A percentile compares a stretch with the other conserved stretches of the same genome.
Evolutionary conservation across 805 yeast genomes (phyloP).

Genomic region (Diddensiella transvaalensis): DNA sequence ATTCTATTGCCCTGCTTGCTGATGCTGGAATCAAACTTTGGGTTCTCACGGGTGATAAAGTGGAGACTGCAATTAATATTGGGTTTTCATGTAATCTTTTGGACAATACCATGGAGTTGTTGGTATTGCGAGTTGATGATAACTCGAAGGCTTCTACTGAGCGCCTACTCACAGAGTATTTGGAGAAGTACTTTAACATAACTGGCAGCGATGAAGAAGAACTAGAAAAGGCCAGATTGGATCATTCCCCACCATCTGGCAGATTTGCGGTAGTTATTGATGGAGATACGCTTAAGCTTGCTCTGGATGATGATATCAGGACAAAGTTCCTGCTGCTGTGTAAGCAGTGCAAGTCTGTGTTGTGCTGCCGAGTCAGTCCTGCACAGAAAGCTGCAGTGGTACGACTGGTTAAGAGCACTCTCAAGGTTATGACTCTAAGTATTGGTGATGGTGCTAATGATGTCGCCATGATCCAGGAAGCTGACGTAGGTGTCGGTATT

Average conservation of each 20-base stretch:
- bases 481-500: constrained; percentile 80
- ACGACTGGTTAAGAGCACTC: constrained; percentile 57
- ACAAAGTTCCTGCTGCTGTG: constrained; percentile 65
- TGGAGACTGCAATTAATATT: constrained; percentile 85
- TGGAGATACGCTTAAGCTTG: constrained; percentile 61
- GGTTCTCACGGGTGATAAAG: constrained; percentile 83
- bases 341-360: constrained; percentile 71
- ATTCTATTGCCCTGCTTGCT: constrained; percentile 62
- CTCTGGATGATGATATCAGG: constrained; percentile 43
- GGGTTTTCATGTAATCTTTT: constrained; percentile 79
- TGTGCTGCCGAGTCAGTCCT: constrained; percentile 84
- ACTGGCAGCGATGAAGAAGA: constrained; percentile 46
- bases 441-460: constrained; percentile 88
- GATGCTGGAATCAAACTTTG: constrained; percentile 78
- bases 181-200: constrained; percentile 50
- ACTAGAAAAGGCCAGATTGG: constrained; percentile 49
- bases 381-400: constrained; percentile 80
- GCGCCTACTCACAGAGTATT: constrained; percentile 43
- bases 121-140: constrained; percentile 47
- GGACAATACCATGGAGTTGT: constrained; percentile 65
- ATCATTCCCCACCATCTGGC: constrained; percentile 62
- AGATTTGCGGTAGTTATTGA: constrained; percentile 65
- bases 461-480: constrained; percentile 86
- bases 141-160: constrained; percentile 30
- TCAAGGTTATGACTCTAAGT: constrained; percentile 74